Conservation (phyloP, 2,329 filamentous ascomycete species). For the Trichoderma koningiopsis region DNA sequence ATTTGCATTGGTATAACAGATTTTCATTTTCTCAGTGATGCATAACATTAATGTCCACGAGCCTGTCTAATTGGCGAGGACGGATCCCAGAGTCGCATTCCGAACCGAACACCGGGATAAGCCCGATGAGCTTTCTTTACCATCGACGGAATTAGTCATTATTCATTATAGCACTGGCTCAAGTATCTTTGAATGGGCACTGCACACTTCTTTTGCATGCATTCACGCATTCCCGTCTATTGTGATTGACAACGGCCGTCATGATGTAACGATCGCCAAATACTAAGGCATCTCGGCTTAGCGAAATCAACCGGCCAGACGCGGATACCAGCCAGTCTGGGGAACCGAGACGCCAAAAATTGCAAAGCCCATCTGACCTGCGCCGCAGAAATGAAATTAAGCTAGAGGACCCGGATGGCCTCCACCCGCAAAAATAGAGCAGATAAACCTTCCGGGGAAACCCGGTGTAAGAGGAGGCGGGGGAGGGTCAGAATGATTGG, state of each 20-base stretch:
- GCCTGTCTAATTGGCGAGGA: neutral
- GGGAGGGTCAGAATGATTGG: neutral
- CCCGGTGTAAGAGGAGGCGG: constrained; percentile 4
- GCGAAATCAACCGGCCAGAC: neutral
- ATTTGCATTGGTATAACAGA: neutral
- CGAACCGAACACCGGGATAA: constrained; percentile 21
- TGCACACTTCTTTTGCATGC: neutral
- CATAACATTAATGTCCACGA: neutral
- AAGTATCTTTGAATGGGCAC: neutral
- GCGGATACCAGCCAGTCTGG: neutral
- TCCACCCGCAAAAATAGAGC: neutral
- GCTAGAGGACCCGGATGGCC: constrained; percentile 15
- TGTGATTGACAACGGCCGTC: neutral
- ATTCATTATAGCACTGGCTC: neutral
- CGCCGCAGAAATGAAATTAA: neutral
- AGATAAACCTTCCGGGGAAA: constrained; percentile 10
- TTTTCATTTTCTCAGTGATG: neutral
- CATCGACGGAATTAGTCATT: neutral
- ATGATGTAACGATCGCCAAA: neutral
- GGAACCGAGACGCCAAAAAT: neutral
- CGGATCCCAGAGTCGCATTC: constrained; percentile 14
- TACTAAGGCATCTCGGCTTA: neutral
- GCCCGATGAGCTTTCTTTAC: neutral
- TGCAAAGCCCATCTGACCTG: neutral
- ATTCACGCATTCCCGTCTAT: neutral